Conservation (phyloP, 768 basidiomycete species). For the Mycena galopus region DNA sequence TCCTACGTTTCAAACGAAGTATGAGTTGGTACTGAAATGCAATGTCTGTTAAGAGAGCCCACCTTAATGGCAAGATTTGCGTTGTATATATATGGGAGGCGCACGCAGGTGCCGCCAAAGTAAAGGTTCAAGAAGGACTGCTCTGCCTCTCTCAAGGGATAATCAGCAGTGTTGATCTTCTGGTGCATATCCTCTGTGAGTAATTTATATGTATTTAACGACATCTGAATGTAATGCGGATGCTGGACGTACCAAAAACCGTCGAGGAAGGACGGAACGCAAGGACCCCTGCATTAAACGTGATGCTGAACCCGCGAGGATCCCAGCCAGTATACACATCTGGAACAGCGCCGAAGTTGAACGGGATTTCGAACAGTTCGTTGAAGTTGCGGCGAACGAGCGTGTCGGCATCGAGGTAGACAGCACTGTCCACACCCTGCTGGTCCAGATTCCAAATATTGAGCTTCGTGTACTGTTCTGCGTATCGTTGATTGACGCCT, state of each 20-base stretch:
- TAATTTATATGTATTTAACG: neutral
- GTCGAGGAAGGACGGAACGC: slow-evolving; percentile 45
- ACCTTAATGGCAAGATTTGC: neutral
- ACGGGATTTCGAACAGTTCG: slow-evolving; percentile 50
- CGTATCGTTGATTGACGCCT: slow-evolving; percentile 44
- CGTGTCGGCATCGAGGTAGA: slow-evolving; percentile 54
- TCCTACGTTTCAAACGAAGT: too few species aligned
- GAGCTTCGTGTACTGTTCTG: slow-evolving; percentile 53
- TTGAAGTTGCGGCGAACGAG: slow-evolving; percentile 48
- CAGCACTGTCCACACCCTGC: slow-evolving; percentile 41
- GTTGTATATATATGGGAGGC: slow-evolving; percentile 31
- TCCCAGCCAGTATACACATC: slow-evolving; percentile 45
- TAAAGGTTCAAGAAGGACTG: slow-evolving; percentile 59
- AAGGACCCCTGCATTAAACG: slow-evolving; percentile 55
- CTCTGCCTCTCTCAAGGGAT: slow-evolving; percentile 53
- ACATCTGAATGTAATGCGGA: neutral
- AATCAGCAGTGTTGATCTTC: slow-evolving; percentile 55
- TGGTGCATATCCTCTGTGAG: slow-evolving; percentile 42
- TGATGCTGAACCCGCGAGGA: slow-evolving; percentile 41
- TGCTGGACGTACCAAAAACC: slow-evolving; percentile 33
- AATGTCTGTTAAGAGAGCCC: too few species aligned
- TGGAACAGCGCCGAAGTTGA: too few species aligned
- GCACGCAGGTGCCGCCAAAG: slow-evolving; percentile 47
- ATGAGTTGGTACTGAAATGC: too few species aligned
- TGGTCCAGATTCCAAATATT: slow-evolving; percentile 50